Evolutionary conservation across 2,329 filamentous ascomycete genomes (phyloP).

Genomic region (Penicillium thymicola): DNA sequence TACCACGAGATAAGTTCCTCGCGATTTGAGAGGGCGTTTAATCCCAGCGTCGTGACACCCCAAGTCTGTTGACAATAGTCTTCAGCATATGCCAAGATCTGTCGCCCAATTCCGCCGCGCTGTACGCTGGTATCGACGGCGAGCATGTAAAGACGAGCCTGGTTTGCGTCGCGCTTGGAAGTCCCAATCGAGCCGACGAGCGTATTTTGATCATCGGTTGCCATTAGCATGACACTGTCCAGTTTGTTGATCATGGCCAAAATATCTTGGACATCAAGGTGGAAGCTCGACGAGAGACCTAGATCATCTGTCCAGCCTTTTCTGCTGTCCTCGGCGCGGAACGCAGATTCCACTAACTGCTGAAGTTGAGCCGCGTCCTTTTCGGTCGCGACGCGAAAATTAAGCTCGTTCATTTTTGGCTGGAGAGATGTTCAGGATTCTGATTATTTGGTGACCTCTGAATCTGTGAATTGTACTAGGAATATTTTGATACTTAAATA

Average conservation of each 20-base stretch:
- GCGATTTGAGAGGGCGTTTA: constrained; percentile 32
- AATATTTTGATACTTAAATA: not conserved
- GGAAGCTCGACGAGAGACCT: constrained; percentile 26
- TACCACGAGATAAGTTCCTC: constrained; percentile 31
- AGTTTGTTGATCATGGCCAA: constrained; percentile 26
- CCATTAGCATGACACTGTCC: constrained; percentile 28
- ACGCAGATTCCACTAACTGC: constrained; percentile 40
- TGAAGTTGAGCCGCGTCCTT: constrained; percentile 39
- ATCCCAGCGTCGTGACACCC: constrained; percentile 15
- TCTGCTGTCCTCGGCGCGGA: constrained; percentile 41
- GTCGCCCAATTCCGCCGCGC: constrained; percentile 23
- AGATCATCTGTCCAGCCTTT: constrained; percentile 37
- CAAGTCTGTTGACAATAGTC: constrained; percentile 24
- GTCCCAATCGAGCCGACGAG: constrained; percentile 23
- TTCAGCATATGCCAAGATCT: constrained; percentile 29
- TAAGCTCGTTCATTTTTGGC: constrained; percentile 21
- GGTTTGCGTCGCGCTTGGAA: constrained; percentile 11
- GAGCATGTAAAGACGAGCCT: constrained; percentile 24
- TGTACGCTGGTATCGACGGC: constrained; percentile 24
- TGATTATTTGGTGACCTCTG: too few relatives aligned
- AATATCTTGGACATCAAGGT: constrained; percentile 22
- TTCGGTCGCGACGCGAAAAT: constrained; percentile 39
- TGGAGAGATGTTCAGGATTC: not conserved
- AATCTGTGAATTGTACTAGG: not conserved
- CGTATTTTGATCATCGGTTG: constrained; percentile 6